A percentile compares a stretch with the other conserved stretches of the same genome.
Evolutionary conservation across 441 rosid species (phyloP).

Genomic region (Populus hybrid): DNA sequence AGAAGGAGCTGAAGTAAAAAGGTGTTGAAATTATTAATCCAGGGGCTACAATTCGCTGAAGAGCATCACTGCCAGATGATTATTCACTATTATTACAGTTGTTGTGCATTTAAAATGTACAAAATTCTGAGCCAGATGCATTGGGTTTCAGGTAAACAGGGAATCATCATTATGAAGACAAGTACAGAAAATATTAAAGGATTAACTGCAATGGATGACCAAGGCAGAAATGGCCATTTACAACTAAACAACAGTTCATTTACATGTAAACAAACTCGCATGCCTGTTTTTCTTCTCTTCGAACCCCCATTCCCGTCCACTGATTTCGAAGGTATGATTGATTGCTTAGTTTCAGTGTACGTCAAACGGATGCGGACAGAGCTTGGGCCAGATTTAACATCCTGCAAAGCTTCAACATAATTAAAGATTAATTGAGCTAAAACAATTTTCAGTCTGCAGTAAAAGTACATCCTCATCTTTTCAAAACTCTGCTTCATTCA

Average conservation of each 20-base stretch:
- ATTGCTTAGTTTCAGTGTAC: conserved; percentile 39
- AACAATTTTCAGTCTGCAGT: background rate
- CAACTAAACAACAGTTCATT: background rate
- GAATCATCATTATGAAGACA: background rate
- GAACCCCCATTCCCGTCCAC: conserved; percentile 36
- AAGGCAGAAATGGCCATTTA: background rate
- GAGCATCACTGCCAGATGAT: background rate
- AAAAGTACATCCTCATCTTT: background rate
- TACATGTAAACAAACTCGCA: conserved; percentile 13
- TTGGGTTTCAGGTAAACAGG: background rate
- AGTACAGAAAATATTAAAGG: background rate
- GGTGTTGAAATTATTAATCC: background rate
- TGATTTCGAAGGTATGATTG: conserved; percentile 28
- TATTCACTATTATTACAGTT: background rate
- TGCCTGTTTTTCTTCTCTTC: conserved; percentile 80
- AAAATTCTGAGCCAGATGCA: background rate
- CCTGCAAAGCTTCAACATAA: conserved; percentile 60
- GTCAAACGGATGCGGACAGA: conserved; percentile 68
- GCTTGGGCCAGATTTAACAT: conserved; percentile 54
- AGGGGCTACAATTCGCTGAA: background rate
- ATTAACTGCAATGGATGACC: background rate
- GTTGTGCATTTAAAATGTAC: background rate
- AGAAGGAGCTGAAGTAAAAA: background rate
- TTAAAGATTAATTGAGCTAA: conserved; percentile 17
- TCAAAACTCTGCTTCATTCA: background rate